Evolutionary conservation across 2,329 filamentous ascomycete species (phyloP).

Genomic region (Epichloe baconii): DNA sequence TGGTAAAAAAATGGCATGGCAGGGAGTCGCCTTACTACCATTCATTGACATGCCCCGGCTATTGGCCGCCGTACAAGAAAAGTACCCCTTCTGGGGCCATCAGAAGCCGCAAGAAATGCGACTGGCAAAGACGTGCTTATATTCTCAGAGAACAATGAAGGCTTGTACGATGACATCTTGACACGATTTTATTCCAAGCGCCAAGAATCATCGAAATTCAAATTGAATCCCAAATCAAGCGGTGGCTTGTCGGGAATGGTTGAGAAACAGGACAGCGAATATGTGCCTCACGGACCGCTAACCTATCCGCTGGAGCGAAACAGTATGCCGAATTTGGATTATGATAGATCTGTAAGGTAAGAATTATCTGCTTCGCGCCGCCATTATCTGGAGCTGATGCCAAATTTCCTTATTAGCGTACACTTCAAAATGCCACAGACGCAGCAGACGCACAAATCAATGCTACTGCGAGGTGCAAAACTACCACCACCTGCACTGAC

Average conservation of each 20-base stretch:
- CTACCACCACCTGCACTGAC: slow-evolving; percentile 61
- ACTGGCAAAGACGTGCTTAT: slow-evolving; percentile 71
- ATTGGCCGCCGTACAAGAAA: slow-evolving; percentile 66
- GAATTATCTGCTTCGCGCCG: slow-evolving; percentile 12
- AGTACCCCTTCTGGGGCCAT: slow-evolving; percentile 65
- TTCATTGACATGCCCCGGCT: slow-evolving; percentile 92
- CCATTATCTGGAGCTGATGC: neutral
- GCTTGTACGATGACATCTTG: slow-evolving; percentile 72
- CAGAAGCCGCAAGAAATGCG: slow-evolving; percentile 67
- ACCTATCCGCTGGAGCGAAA: slow-evolving; percentile 61
- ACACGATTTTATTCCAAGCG: slow-evolving; percentile 88
- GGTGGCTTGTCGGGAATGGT: slow-evolving; percentile 70
- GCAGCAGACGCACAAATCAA: slow-evolving; percentile 72
- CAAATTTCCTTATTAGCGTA: slow-evolving; percentile 40
- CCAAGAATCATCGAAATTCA: slow-evolving; percentile 51
- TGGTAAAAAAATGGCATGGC: slow-evolving; percentile 97
- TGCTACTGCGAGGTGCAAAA: slow-evolving; percentile 76
- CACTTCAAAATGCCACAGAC: slow-evolving; percentile 71
- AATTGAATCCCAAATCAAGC: slow-evolving; percentile 61
- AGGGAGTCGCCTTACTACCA: slow-evolving; percentile 82
- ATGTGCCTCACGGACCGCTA: slow-evolving; percentile 74
- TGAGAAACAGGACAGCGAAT: slow-evolving; percentile 61
- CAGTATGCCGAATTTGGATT: slow-evolving; percentile 63
- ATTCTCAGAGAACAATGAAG: slow-evolving; percentile 67
- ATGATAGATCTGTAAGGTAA: slow-evolving; percentile 76